These are phyloP conservation scores for Pseudogymnoascus sp. DNA, from an alignment of 2,329 filamentous ascomycete genomes.

Conservation along the genomic window DNA sequence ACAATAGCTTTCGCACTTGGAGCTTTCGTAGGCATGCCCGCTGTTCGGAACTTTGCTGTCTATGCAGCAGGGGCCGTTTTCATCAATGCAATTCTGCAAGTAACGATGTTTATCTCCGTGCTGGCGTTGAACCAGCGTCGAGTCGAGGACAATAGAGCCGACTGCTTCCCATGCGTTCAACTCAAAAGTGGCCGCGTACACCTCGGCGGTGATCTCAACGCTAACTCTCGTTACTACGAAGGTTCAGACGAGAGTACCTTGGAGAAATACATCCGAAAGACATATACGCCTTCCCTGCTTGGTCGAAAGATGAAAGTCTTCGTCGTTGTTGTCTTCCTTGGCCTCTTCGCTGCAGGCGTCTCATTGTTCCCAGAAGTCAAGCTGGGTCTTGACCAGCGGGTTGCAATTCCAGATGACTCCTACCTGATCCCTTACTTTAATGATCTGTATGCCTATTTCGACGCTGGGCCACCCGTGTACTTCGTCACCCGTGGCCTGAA, in stretches of 20 bases:
- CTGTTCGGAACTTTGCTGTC: slow-evolving; percentile 91
- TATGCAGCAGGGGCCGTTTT: slow-evolving; percentile 95
- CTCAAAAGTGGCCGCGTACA: slow-evolving; percentile 66
- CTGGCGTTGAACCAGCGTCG: slow-evolving; percentile 84
- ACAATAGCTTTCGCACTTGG: slow-evolving; percentile 89
- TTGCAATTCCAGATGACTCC: slow-evolving; percentile 86
- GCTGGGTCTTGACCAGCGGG: slow-evolving; percentile 86
- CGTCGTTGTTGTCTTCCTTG: slow-evolving; percentile 75
- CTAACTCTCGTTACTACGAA: slow-evolving; percentile 34
- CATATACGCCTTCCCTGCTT: slow-evolving; percentile 75
- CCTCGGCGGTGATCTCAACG: slow-evolving; percentile 48
- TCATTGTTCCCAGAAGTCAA: slow-evolving; percentile 77
- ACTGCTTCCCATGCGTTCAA: slow-evolving; percentile 85
- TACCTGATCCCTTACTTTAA: slow-evolving; percentile 97
- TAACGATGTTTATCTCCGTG: slow-evolving; percentile 94
- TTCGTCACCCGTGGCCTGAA: slow-evolving; percentile 84
- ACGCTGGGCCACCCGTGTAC: slow-evolving; percentile 87
- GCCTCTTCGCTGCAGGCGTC: slow-evolving; percentile 75
- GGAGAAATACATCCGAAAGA: slow-evolving; percentile 82
- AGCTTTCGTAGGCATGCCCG: slow-evolving; percentile 93
- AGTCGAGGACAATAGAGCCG: slow-evolving; percentile 79
- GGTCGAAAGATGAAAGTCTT: slow-evolving; percentile 69
- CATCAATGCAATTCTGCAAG: slow-evolving; percentile 92
- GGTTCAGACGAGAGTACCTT: slow-evolving; percentile 68
- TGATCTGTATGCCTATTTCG: slow-evolving; percentile 87